These are phyloP conservation scores for Cyclostephanos invisitatus DNA, from an alignment of 108 stramenopile species.

Conservation along the genomic window DNA sequence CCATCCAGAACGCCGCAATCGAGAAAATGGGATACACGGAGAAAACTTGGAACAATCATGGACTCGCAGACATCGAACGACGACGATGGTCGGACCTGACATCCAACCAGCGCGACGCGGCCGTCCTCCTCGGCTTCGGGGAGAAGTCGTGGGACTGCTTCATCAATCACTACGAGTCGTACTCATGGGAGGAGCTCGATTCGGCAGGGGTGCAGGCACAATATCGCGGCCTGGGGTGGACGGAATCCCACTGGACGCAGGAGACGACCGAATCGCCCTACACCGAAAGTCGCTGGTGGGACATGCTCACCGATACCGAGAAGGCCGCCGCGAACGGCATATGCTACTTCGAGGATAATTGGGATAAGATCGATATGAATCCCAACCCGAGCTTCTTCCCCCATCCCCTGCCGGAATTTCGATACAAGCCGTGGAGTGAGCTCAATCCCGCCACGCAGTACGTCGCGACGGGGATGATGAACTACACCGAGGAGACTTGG, in stretches of 20 bases:
- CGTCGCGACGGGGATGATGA: conserved; percentile 20
- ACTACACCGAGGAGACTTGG: conserved; percentile 42
- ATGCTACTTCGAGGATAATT: conserved; percentile 58
- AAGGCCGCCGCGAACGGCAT: conserved; percentile 35
- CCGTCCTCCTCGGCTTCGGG: conserved; percentile 34
- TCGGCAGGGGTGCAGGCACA: conserved; percentile 11
- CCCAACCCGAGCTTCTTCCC: conserved; percentile 44
- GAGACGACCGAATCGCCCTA: conserved; percentile 15
- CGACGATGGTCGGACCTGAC: conserved; percentile 32
- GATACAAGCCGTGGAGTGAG: conserved; percentile 46
- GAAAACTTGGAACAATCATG: conserved; percentile 42
- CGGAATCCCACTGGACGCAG: conserved; percentile 31
- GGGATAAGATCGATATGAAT: conserved; percentile 48
- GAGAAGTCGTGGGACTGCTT: conserved; percentile 52
- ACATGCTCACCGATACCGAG: conserved; percentile 30
- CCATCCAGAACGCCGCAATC: conserved; percentile 25
- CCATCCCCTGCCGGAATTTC: conserved; percentile 35
- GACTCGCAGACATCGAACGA: conserved; percentile 24
- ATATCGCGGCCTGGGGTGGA: conserved; percentile 43
- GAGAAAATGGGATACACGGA: conserved; percentile 32
- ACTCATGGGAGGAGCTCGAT: conserved; percentile 39
- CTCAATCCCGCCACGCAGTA: conserved; percentile 14
- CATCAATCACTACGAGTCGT: conserved; percentile 50
- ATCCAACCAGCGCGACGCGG: conserved; percentile 26
- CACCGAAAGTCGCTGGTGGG: conserved; percentile 48